Evolutionary conservation across 2,329 filamentous ascomycete genomes (phyloP).

Genomic region (Aspergillus sojae): DNA sequence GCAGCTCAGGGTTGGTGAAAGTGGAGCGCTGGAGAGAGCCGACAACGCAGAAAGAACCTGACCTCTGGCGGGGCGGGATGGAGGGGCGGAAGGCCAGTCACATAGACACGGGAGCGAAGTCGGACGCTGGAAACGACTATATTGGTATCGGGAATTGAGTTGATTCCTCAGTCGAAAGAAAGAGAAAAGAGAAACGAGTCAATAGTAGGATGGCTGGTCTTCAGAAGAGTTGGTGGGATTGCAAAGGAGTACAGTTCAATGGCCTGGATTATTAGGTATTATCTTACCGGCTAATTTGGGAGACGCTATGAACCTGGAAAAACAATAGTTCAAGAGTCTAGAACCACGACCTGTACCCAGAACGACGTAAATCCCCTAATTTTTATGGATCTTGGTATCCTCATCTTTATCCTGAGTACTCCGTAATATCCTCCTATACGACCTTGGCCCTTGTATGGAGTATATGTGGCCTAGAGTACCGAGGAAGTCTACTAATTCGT

Average conservation of each 20-base stretch:
- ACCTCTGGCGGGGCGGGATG: constrained; percentile 12
- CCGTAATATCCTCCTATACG: not conserved
- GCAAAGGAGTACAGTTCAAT: not conserved
- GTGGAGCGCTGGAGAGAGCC: constrained; percentile 14
- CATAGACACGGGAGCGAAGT: constrained; percentile 3
- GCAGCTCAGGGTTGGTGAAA: constrained; percentile 9
- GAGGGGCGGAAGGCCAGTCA: constrained; percentile 10
- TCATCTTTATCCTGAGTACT: not conserved
- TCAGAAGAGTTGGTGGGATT: not conserved
- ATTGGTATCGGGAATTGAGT: too few species aligned
- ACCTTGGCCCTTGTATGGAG: not conserved
- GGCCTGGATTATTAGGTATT: not conserved
- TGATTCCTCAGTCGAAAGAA: too few species aligned
- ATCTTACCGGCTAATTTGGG: not conserved
- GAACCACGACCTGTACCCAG: not conserved
- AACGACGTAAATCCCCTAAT: not conserved
- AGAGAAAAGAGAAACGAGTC: not conserved
- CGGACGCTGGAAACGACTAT: not conserved
- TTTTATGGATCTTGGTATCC: not conserved
- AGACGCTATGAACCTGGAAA: not conserved
- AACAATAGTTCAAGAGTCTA: constrained; percentile 1
- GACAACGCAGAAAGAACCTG: constrained; percentile 11
- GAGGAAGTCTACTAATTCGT: not conserved
- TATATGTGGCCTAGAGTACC: not conserved
- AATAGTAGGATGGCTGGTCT: not conserved